Percentiles rank a stretch among this genome's conserved stretches.
Conservation (phyloP, 225 moss, liverwort and hornwort genomes). For the Thuidium tamariscinum region DNA sequence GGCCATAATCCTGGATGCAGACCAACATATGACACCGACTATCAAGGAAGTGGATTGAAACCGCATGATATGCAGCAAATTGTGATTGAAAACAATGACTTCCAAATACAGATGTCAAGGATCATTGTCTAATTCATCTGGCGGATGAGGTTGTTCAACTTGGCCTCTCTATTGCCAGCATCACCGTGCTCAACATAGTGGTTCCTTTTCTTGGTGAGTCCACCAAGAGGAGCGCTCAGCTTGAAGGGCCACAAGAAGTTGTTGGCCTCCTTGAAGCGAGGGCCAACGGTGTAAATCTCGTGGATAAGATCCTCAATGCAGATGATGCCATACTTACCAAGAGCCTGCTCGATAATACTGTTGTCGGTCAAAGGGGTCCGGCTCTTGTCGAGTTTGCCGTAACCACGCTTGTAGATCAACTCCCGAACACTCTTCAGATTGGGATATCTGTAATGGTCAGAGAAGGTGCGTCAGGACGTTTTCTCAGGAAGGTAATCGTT, state of each 20-base stretch:
- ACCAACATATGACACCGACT: not conserved
- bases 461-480: not conserved
- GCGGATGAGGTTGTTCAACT: slow-evolving; percentile 43
- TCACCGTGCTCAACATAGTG: slow-evolving; percentile 40
- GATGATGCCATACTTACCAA: slow-evolving; percentile 38
- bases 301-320: slow-evolving; percentile 48
- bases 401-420: slow-evolving; percentile 69
- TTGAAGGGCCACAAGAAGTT: slow-evolving; percentile 58
- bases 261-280: slow-evolving; percentile 46
- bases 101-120: not conserved
- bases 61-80: not conserved
- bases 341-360: slow-evolving; percentile 33
- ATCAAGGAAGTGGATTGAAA: not conserved
- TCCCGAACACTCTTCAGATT: slow-evolving; percentile 57
- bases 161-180: slow-evolving; percentile 41
- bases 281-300: slow-evolving; percentile 41
- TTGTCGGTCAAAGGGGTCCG: slow-evolving; percentile 43
- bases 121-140: slow-evolving; percentile 24
- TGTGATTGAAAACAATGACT: not conserved
- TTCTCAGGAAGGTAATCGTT: not conserved
- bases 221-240: slow-evolving; percentile 34
- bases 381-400: slow-evolving; percentile 42
- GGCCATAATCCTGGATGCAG: not conserved
- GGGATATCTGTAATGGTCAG: slow-evolving; percentile 2
- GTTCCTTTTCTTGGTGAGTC: slow-evolving; percentile 35